Base-by-base conservation (phyloP, 202 grass and related monocot species). In the Musa balbisiana region DNA sequence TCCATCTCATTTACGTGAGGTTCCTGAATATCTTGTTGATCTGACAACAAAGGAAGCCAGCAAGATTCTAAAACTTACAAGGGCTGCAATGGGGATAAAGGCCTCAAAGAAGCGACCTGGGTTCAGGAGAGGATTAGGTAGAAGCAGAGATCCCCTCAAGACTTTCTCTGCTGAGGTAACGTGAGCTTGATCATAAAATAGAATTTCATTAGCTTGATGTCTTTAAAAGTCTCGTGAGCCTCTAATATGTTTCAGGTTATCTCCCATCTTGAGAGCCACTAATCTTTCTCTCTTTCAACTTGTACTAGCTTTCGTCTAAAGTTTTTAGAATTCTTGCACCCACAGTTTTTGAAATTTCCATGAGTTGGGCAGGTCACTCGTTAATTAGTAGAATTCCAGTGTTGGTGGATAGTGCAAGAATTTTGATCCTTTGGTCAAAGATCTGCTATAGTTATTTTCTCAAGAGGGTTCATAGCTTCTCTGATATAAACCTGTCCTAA, bases 11-110 rank as follows among this genome's bases (percentile, higher is more conserved):
- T 73, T 99, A 52, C 80, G 91, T 62, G 88, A 92, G 81, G 79
- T 95, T 65, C 91, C 95, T 58, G 91, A 95, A 55, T 95, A 99
- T 81, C 84, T 99, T 64, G 75, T 95, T 87, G 89, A 99, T 78
- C 87, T 87, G 0, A 90, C 80, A 56, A 90, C 95, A 67, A 94
- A 95, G 83, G 87, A 99, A 87, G 89, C 89, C 50, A 94, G 95
- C 72, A 87, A 86, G 76, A 76, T 71, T 73, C 69, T 99, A 51
- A 94, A 99, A 82, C 88, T 99, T 79, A 77, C 89, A 1, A 85
- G 87, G 71, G 95, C 91, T 79, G 91, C 91, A 73, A 95, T 95
- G 95, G 83, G 87, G 54, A 70, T 92, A 23, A 77, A 94, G 81
- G 85, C 68, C 12, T 79, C 78, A 14, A 77, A 73, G 20, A 88